Evolutionary conservation across 441 rosid genomes (phyloP), one percentile per base, ranked within the genome.

Genomic region (Brassica balearica): DNA sequence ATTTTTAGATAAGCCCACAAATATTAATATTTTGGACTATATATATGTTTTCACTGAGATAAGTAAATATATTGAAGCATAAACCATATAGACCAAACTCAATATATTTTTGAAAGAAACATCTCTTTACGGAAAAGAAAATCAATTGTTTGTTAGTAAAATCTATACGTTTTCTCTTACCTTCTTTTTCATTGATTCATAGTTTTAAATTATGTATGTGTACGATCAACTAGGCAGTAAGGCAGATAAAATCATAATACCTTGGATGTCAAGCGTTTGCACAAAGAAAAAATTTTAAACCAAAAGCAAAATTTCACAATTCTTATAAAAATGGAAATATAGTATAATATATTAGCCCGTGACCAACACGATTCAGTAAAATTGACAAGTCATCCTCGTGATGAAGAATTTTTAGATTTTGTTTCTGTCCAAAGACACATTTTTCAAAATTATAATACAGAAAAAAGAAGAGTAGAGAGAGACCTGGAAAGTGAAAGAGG

Each of bases 401-500:
- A 78, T 1, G 22, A 25, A 61, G 55, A 66, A 73, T 68, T n/a
- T 67, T 61, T 34, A 73, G 74, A 68, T 43, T 62, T 73, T 79
- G 78, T 68, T 60, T 59, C 2, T 72, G 72, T 60, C 64, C 5
- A 70, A 36, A 81, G 22, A 71, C 76, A 14, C 51, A 48, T 8
- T 27, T 20, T 20, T 10, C 8, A 2, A 43, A 19, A 61, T 25
- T 36, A 65, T 15, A 71, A 14, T 68, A 59, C 58, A 8, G 27
- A 8, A 60, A 58, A 53, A 25, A 38, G 5, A 2, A 43, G 32
- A 60, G 43, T 48, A 72, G 72, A 77, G 8, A 19, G 46, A 9
- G 78, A 95, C 98, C 92, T 86, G 71, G 80, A 92, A 95, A 81
- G 83, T 80, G 68, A 91, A 81, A 46, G 91, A 86, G 46, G 92